phyloP scores from a whole-genome alignment of 768 basidiomycete genomes.

The Russula vinacea region DNA sequence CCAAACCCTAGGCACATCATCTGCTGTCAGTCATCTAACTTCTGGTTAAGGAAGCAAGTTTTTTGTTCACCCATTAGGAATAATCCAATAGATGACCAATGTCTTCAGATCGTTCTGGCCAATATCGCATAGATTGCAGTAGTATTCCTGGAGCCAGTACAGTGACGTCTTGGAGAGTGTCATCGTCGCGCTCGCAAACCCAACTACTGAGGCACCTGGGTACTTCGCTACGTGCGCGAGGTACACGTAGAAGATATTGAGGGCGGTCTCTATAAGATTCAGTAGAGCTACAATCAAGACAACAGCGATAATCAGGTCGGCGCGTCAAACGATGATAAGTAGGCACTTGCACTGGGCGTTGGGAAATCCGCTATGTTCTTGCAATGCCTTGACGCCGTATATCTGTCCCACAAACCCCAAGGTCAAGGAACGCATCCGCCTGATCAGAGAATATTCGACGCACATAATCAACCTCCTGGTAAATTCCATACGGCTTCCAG shows the following conservation, averaged over 20 bases:
- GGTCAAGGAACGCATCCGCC: background rate
- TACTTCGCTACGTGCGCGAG: slow-evolving; percentile 59
- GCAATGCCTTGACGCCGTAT: slow-evolving; percentile 68
- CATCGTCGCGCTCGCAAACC: slow-evolving; percentile 69
- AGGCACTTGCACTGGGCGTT: slow-evolving; percentile 63
- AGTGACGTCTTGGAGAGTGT: slow-evolving; percentile 82
- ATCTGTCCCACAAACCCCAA: slow-evolving; percentile 43
- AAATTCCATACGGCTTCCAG: slow-evolving; percentile 79
- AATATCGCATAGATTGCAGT: slow-evolving; percentile 63
- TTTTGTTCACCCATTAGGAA: slow-evolving; percentile 71
- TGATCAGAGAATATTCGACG: slow-evolving; percentile 29
- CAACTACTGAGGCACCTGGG: slow-evolving; percentile 68
- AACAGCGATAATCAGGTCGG: slow-evolving; percentile 1
- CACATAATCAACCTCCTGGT: slow-evolving; percentile 60
- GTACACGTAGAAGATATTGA: slow-evolving; percentile 76
- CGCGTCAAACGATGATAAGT: background rate
- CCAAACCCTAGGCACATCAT: slow-evolving; percentile 57
- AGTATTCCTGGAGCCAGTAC: slow-evolving; percentile 81
- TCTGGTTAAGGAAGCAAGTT: background rate
- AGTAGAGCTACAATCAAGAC: slow-evolving; percentile 54
- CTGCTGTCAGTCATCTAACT: slow-evolving; percentile 10
- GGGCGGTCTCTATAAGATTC: slow-evolving; percentile 73
- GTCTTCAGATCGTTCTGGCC: slow-evolving; percentile 65
- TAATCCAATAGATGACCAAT: slow-evolving; percentile 60
- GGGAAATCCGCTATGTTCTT: slow-evolving; percentile 72